These are phyloP conservation scores for Cucurbita moschata DNA, from an alignment of 306 rosid species.

Conservation along the genomic window DNA sequence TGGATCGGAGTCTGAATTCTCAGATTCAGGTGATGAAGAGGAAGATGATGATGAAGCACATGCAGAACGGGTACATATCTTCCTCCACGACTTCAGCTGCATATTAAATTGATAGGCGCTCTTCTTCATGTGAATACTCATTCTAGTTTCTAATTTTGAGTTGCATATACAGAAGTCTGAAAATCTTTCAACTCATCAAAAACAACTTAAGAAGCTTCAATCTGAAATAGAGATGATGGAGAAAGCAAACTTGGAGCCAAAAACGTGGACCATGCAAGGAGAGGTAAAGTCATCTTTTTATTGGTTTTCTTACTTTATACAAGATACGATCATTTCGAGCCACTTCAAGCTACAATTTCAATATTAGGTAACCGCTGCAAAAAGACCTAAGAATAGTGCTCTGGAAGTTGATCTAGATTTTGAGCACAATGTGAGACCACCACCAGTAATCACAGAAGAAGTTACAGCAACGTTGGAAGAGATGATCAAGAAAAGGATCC, in stretches of 20 bases:
- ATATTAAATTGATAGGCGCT: not conserved
- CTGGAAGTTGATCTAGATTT: slow-evolving; percentile 81
- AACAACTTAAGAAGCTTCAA: slow-evolving; percentile 33
- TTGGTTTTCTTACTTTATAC: not conserved
- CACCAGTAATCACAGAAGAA: slow-evolving; percentile 85
- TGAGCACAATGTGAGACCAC: slow-evolving; percentile 80
- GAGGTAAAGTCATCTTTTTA: slow-evolving; percentile 40
- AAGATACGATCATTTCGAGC: not conserved
- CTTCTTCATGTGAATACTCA: not conserved
- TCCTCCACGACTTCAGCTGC: not conserved
- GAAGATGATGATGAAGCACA: slow-evolving; percentile 28
- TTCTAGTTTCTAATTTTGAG: not conserved
- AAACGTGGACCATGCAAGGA: slow-evolving; percentile 85
- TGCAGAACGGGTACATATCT: slow-evolving; percentile 17
- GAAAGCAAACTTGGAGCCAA: slow-evolving; percentile 57
- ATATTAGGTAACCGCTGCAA: slow-evolving; percentile 66
- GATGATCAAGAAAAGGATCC: slow-evolving; percentile 56
- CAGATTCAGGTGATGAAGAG: slow-evolving; percentile 21
- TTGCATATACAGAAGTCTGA: slow-evolving; percentile 23
- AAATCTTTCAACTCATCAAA: slow-evolving; percentile 57
- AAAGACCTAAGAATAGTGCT: slow-evolving; percentile 78
- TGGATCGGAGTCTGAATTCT: slow-evolving; percentile 31
- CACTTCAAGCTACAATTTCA: slow-evolving; percentile 3
- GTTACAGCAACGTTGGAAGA: slow-evolving; percentile 73
- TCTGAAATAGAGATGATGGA: slow-evolving; percentile 69